Conservation (phyloP, 1,284 basidiomycete genomes). For the Cutaneotrichosporon sp. region DNA sequence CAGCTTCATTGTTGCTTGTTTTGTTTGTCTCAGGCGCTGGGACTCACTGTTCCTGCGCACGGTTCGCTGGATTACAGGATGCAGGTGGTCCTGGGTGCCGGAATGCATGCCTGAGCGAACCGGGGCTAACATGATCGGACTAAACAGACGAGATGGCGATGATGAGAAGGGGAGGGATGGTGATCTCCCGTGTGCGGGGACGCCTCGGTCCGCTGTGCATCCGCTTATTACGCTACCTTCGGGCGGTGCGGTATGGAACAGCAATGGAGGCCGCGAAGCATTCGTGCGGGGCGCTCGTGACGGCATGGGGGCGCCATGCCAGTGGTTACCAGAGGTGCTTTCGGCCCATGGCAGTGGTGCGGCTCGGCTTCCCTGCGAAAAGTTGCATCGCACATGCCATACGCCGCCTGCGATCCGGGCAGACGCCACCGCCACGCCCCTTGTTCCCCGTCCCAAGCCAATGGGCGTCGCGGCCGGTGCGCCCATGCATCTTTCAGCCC, state of each 20-base stretch:
- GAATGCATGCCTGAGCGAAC: neutral
- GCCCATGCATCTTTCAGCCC: neutral
- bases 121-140: neutral
- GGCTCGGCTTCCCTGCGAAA: too few species aligned
- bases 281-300: neutral
- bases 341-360: neutral
- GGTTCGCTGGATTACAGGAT: neutral
- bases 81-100: too few species aligned
- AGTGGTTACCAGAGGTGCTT: neutral
- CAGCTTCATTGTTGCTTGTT: neutral
- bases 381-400: too few species aligned
- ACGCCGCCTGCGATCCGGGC: too few species aligned
- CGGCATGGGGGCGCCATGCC: neutral
- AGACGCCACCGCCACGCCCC: neutral
- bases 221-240: too few species aligned
- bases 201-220: neutral
- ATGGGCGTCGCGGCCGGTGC: neutral
- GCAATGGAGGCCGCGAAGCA: neutral
- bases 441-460: neutral
- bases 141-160: neutral
- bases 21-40: neutral
- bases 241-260: neutral
- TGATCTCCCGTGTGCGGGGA: neutral
- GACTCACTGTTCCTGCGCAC: neutral
- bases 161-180: neutral